A percentile compares a stretch with the other conserved stretches of the same genome.
Conservation (phyloP, 257 asterid genomes). For the Solanum lignicaule region DNA sequence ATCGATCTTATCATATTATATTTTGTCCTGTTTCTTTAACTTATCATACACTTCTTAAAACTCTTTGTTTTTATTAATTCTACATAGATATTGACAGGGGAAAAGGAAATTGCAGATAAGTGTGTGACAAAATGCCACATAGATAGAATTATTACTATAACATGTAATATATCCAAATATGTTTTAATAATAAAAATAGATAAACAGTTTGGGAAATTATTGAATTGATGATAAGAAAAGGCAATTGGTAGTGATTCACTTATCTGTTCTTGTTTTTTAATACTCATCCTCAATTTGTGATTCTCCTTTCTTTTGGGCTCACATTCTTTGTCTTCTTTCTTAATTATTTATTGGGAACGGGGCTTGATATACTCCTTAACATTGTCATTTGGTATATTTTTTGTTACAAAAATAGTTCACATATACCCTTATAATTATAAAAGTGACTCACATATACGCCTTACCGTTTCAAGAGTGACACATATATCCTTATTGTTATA, state of each 20-base stretch:
- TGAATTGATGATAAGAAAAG: neutral
- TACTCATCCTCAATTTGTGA: constrained; percentile 5
- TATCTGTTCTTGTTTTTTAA: neutral
- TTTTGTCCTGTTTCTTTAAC: neutral
- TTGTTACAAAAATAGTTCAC: fast-evolving
- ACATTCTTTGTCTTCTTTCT: neutral
- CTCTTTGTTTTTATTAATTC: neutral
- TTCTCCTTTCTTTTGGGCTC: neutral
- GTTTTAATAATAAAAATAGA: neutral
- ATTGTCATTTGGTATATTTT: no score
- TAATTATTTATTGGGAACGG: no score
- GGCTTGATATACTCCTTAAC: neutral
- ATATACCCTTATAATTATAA: no score
- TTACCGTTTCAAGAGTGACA: no score
- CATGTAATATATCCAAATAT: neutral
- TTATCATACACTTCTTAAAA: neutral
- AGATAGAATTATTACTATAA: neutral
- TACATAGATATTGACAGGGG: neutral
- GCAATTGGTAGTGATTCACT: neutral
- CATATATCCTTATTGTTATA: no score
- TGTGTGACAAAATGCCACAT: neutral
- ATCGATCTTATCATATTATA: neutral
- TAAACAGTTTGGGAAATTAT: neutral
- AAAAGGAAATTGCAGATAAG: neutral
- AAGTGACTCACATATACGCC: no score